Evolutionary conservation across 129 eudicot genomes (phyloP).

Genomic region (Centella asiatica): DNA sequence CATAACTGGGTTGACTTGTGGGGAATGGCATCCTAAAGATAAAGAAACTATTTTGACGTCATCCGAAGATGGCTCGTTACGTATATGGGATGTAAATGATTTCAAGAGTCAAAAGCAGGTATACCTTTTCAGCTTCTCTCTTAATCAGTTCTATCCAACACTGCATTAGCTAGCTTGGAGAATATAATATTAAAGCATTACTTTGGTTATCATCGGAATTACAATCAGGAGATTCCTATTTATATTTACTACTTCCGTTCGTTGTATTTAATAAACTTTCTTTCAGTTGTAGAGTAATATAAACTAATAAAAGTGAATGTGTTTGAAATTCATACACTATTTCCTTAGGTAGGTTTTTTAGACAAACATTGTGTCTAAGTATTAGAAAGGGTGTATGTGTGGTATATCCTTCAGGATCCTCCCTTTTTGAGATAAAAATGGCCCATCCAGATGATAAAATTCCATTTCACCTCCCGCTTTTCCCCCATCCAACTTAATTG

Average conservation of each 20-base stretch:
- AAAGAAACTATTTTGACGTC: slow-evolving; percentile 88
- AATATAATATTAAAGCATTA: background rate
- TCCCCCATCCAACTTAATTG: too few species aligned
- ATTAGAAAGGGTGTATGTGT: too few species aligned
- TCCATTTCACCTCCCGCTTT: too few species aligned
- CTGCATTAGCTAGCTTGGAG: background rate
- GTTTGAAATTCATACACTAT: background rate
- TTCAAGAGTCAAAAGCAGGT: slow-evolving; percentile 93
- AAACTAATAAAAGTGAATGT: too few species aligned
- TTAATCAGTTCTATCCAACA: background rate
- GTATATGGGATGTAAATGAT: slow-evolving; percentile 98
- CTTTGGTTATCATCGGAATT: background rate
- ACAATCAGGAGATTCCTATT: background rate
- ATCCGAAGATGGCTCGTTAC: slow-evolving; percentile 93
- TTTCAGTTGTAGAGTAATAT: background rate
- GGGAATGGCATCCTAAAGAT: slow-evolving; percentile 95
- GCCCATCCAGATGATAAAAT: too few species aligned
- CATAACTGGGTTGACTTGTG: slow-evolving; percentile 92
- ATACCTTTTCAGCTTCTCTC: background rate
- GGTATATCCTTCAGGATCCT: too few species aligned
- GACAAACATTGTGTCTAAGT: too few species aligned
- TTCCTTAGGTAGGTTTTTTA: too few species aligned
- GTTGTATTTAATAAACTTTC: background rate
- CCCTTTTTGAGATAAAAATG: too few species aligned
- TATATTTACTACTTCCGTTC: background rate